phyloP scores from a whole-genome alignment of 441 rosid species.

The Biscutella laevigata region DNA sequence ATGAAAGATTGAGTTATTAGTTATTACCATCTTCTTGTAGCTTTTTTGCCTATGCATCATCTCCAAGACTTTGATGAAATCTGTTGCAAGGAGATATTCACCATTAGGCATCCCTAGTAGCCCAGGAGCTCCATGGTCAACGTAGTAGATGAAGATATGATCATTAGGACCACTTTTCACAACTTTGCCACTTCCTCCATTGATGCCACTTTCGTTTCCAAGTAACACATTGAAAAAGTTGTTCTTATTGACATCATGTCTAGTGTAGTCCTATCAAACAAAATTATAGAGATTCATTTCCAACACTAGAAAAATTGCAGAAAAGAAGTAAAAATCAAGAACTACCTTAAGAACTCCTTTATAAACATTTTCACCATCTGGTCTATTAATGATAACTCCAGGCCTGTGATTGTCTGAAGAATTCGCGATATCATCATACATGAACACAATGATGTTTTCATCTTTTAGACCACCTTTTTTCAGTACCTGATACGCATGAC shows the following conservation, averaged over 20 bases:
- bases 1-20: not conserved
- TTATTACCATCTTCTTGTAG: conserved; percentile 54
- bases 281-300: not conserved
- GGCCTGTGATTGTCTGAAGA: conserved; percentile 42
- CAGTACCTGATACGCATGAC: conserved; percentile 65
- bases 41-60: conserved; percentile 34
- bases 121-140: conserved; percentile 63
- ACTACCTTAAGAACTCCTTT: conserved; percentile 56
- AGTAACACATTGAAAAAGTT: conserved; percentile 48
- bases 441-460: conserved; percentile 59
- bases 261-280: conserved; percentile 44
- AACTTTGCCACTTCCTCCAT: conserved; percentile 64
- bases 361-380: conserved; percentile 54
- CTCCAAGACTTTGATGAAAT: conserved; percentile 38
- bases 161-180: conserved; percentile 52
- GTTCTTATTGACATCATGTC: conserved; percentile 29
- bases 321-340: not conserved
- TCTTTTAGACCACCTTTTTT: conserved; percentile 54
- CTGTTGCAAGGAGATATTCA: conserved; percentile 26
- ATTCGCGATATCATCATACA: conserved; percentile 65
- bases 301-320: not conserved
- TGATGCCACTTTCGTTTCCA: conserved; percentile 49
- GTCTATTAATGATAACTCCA: conserved; percentile 52
- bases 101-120: conserved; percentile 45
- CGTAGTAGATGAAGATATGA: conserved; percentile 45